A percentile compares a stretch with the other conserved stretches of the same genome.
Conservation (phyloP, 2,329 filamentous ascomycete genomes). For the Alternaria longipes region DNA sequence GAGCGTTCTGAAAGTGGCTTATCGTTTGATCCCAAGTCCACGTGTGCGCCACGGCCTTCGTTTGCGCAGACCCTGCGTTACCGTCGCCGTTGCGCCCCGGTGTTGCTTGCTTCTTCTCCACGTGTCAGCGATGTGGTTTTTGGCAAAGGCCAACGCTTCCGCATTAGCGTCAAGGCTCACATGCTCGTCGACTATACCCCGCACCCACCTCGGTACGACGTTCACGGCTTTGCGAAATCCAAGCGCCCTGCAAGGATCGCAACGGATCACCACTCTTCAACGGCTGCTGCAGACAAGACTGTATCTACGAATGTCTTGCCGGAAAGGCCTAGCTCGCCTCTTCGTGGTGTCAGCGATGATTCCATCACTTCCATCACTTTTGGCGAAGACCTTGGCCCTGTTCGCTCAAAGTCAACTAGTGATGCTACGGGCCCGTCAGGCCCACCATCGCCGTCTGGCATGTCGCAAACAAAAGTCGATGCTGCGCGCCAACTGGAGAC, state of each 20-base stretch:
- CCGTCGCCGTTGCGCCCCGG: slow-evolving; percentile 58
- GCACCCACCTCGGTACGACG: slow-evolving; percentile 57
- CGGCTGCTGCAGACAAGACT: slow-evolving; percentile 9
- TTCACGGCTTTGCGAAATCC: slow-evolving; percentile 48
- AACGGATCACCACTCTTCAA: slow-evolving; percentile 10
- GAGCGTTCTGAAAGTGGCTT: slow-evolving; percentile 27
- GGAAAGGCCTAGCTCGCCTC: slow-evolving; percentile 38
- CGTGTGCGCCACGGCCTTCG: slow-evolving; percentile 42
- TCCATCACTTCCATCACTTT: slow-evolving; percentile 47
- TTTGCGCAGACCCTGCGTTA: slow-evolving; percentile 55
- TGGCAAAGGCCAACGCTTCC: slow-evolving; percentile 53
- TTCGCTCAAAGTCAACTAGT: slow-evolving; percentile 34
- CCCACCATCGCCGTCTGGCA: slow-evolving; percentile 39
- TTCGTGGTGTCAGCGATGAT: slow-evolving; percentile 42
- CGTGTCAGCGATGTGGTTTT: slow-evolving; percentile 59
- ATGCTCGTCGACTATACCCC: slow-evolving; percentile 54
- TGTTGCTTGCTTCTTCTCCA: slow-evolving; percentile 55
- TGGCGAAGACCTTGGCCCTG: slow-evolving; percentile 42
- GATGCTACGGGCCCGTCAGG: slow-evolving; percentile 32
- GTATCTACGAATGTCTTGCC: slow-evolving; percentile 9
- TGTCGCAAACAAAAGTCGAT: slow-evolving; percentile 36
- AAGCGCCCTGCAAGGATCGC: slow-evolving; percentile 23
- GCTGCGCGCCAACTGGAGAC: slow-evolving; percentile 28
- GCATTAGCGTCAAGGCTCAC: slow-evolving; percentile 56
- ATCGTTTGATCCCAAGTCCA: slow-evolving; percentile 44